These are phyloP conservation scores for Aspergillus ochraceoroseus DNA, from an alignment of 2,329 filamentous ascomycete genomes.

Conservation along the genomic window DNA sequence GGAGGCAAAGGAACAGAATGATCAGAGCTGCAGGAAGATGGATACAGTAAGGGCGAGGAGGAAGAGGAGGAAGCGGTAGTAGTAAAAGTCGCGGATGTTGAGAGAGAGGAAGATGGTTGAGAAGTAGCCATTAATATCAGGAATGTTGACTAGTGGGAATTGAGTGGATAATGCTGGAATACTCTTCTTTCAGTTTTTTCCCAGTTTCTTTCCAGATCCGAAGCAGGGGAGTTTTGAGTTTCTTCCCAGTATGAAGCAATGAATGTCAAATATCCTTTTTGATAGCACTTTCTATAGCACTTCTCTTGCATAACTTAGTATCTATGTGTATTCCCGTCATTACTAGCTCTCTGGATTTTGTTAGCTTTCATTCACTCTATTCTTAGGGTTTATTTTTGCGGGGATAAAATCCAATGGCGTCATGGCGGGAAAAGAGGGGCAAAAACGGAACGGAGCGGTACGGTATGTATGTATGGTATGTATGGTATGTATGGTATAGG, in stretches of 20 bases:
- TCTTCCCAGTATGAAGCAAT: no score
- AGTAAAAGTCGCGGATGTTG: conserved; percentile 12
- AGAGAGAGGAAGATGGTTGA: conserved; percentile 19
- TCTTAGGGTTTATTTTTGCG: conserved; percentile 9
- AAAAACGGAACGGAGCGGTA: not conserved
- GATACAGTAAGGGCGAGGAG: conserved; percentile 28
- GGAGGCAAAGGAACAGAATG: conserved; percentile 18
- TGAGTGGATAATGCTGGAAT: conserved; percentile 3
- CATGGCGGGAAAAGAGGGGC: conserved; percentile 13
- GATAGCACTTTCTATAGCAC: no score
- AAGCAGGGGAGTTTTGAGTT: no score
- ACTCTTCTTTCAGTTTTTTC: no score
- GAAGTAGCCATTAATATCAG: conserved; percentile 16
- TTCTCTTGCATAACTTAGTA: no score
- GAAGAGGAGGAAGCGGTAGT: conserved; percentile 21
- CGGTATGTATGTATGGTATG: conserved; percentile 12
- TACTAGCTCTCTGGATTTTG: no score
- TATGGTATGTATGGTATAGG: no score
- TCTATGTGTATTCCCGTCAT: no score
- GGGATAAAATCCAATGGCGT: conserved; percentile 22
- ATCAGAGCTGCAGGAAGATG: conserved; percentile 32
- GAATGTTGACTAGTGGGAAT: conserved; percentile 3
- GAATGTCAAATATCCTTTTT: no score
- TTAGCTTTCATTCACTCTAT: no score
- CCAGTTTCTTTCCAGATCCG: no score